Percentiles rank a stretch among this genome's conserved stretches.
Conservation (phyloP, 495 filamentous ascomycete species). For the Elasticomyces elasticus region DNA sequence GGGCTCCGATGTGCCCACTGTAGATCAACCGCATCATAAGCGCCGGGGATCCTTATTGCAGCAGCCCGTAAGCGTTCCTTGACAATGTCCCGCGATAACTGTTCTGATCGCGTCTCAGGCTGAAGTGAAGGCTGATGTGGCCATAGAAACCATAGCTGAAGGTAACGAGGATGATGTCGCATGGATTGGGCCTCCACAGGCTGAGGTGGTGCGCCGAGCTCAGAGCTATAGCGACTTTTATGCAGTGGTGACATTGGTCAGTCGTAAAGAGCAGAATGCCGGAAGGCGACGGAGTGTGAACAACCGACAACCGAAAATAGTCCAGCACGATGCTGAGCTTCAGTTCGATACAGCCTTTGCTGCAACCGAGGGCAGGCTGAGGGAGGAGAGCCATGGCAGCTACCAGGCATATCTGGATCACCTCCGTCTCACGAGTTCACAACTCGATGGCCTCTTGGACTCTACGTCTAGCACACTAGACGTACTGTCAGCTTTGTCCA, state of each 20-base stretch:
- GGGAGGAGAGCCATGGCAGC: constrained; percentile 73
- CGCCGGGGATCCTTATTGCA: constrained; percentile 57
- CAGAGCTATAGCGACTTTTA: constrained; percentile 72
- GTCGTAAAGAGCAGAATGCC: constrained; percentile 37
- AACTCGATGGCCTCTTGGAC: constrained; percentile 68
- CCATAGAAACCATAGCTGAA: constrained; percentile 35
- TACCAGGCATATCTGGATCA: constrained; percentile 73
- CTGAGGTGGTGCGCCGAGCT: constrained; percentile 51
- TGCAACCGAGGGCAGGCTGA: constrained; percentile 52
- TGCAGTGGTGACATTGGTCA: constrained; percentile 47
- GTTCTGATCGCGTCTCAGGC: constrained; percentile 37
- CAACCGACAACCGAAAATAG: constrained; percentile 23
- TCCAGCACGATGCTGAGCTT: constrained; percentile 37
- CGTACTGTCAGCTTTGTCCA: constrained; percentile 62
- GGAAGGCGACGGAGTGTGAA: constrained; percentile 34
- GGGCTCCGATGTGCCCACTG: constrained; percentile 35
- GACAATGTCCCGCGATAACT: constrained; percentile 18
- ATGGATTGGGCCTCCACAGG: no score
- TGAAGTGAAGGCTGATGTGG: constrained; percentile 35
- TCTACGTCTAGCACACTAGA: constrained; percentile 64
- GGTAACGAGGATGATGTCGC: constrained; percentile 43
- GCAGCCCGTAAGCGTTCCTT: constrained; percentile 49
- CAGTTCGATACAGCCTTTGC: constrained; percentile 56
- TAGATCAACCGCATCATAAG: constrained; percentile 40
- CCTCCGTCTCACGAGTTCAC: constrained; percentile 64